Conservation (phyloP, 331 rosid genomes). For the Prunus yedoensis region DNA sequence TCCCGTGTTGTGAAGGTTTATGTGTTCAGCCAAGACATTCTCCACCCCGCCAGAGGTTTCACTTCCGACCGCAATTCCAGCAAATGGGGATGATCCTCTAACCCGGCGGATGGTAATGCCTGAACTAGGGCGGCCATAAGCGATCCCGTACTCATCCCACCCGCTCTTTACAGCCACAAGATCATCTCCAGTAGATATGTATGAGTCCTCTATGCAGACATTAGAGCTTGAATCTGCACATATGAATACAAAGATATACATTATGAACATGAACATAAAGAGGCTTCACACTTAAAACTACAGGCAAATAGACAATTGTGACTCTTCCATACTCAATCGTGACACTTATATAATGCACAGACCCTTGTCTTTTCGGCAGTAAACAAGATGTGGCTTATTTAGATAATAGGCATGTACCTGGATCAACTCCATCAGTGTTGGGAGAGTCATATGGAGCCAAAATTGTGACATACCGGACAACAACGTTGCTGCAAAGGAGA, state of each 20-base stretch:
- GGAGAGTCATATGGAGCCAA: slow-evolving; percentile 93
- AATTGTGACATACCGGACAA: slow-evolving; percentile 73
- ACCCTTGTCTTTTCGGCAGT: background rate
- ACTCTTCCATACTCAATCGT: background rate
- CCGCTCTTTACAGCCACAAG: slow-evolving; percentile 90
- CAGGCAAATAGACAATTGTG: too few relatives aligned
- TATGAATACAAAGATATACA: slow-evolving; percentile 13
- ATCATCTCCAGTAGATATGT: slow-evolving; percentile 85
- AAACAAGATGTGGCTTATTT: background rate
- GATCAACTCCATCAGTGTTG: slow-evolving; percentile 94
- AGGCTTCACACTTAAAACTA: background rate
- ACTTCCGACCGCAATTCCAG: slow-evolving; percentile 84
- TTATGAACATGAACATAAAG: background rate
- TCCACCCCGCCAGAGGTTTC: slow-evolving; percentile 92
- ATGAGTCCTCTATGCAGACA: slow-evolving; percentile 89
- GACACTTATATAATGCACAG: background rate
- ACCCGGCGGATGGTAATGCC: slow-evolving; percentile 70
- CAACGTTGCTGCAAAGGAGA: slow-evolving; percentile 70
- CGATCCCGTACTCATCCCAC: slow-evolving; percentile 91
- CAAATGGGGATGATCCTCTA: slow-evolving; percentile 68
- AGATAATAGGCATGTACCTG: slow-evolving; percentile 43
- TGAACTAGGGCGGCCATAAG: slow-evolving; percentile 61
- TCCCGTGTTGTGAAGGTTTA: slow-evolving; percentile 67
- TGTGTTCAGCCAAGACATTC: slow-evolving; percentile 72
- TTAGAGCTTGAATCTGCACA: slow-evolving; percentile 79